These are phyloP conservation scores for Fraxinus xanthoxyloides DNA, from an alignment of 305 asterid genomes.

Conservation along the genomic window DNA sequence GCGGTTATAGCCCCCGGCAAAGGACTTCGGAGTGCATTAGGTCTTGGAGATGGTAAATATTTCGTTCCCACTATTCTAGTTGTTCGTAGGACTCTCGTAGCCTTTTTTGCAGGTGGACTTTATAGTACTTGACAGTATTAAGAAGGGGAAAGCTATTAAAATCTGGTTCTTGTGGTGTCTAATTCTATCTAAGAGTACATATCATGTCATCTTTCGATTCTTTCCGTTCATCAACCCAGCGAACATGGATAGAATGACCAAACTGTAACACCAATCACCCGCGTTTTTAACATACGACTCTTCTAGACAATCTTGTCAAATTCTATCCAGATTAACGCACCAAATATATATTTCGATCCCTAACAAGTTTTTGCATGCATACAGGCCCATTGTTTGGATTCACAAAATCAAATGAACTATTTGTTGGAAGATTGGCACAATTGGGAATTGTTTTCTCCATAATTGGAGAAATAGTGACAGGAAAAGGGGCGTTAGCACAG, in stretches of 20 bases:
- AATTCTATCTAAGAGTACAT: background rate
- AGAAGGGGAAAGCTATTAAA: background rate
- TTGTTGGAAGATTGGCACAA: slow-evolving; percentile 95
- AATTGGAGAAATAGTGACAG: slow-evolving; percentile 83
- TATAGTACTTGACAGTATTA: background rate
- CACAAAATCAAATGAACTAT: slow-evolving; percentile 88
- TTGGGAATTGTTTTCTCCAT: slow-evolving; percentile 86
- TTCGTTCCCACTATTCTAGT: background rate
- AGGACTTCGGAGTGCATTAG: slow-evolving; percentile 55
- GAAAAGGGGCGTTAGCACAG: slow-evolving; percentile 95
- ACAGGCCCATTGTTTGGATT: slow-evolving; percentile 85
- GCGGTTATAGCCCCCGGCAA: slow-evolving; percentile 78
- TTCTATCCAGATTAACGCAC: background rate
- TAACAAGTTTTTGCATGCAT: background rate
- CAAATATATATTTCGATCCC: background rate
- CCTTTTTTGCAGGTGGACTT: background rate
- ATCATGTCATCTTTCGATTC: background rate
- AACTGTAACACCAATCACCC: background rate
- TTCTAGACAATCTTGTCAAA: background rate
- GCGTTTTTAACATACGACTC: background rate
- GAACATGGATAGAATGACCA: background rate
- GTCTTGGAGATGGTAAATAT: slow-evolving; percentile 48
- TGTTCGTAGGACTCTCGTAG: background rate
- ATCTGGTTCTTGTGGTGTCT: background rate
- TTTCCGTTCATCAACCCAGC: background rate